Evolutionary conservation across 2,329 filamentous ascomycete species (phyloP), one percentile per base, ranked within the genome.

Genomic region (Talaromyces sp.): DNA sequence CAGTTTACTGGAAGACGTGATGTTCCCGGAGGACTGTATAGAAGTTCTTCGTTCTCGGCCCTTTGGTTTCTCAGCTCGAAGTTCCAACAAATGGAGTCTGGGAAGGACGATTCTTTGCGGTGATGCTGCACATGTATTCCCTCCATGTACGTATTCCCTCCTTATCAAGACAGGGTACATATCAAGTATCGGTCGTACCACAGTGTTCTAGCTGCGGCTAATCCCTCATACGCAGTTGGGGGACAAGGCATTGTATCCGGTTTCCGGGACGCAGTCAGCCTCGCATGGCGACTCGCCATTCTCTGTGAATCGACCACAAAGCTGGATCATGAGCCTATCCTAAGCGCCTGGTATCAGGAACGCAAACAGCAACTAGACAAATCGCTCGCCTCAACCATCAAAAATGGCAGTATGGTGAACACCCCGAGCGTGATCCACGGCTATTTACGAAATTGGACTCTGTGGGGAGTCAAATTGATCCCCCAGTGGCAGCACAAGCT

Each of bases 41-140:
- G 54, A 75, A 19, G 66, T 77, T 2, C 62, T 78, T 3, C 72
- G 79, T 3, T 80, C 73, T 16, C 61, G 77, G 11, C 78, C 78
- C 0, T 80, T 78, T 55, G 63, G 57, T 0, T 81, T 81, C 56
- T 69, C 73, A 1, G 73, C 75, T 17, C 70, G 75, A 48, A 73
- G 73, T 32, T 77, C 75, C 50, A 80, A 81, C 52, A 70, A 65
- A 35, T 82, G 79, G 79, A 70, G 70, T 19, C 56, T 69, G 29
- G 68, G 68, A 11, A 62, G 70, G 8, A 73, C 73, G 0, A 68
- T 80, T 22, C 64, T 82, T 0, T 75, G 73, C 39, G 78, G 80
- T 14, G 79, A 82, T 54, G 71, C 79, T 4, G 79, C 79, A 2
- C 79, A 82, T 60, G 80, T 81, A 3, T 81, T 81, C 52, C 79